A percentile compares a stretch with the other conserved stretches of the same genome.
Conservation (phyloP, 257 asterid species). For the Agastache rugosa region DNA sequence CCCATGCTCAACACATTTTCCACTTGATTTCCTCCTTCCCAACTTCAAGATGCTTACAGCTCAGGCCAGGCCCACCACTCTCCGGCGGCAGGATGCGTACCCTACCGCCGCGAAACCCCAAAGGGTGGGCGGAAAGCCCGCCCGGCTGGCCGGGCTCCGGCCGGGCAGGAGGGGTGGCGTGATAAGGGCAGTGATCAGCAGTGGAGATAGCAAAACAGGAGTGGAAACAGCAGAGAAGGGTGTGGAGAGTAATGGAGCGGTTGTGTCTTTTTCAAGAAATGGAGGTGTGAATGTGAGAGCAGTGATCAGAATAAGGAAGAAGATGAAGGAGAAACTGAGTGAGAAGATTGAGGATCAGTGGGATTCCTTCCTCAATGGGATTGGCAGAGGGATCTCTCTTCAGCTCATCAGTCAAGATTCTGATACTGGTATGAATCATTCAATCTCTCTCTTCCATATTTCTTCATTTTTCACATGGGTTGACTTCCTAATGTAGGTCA, state of each 20-base stretch:
- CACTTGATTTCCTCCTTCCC: slow-evolving; percentile 3
- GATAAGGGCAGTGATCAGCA: slow-evolving; percentile 69
- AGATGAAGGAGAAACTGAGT: slow-evolving; percentile 71
- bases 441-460: not conserved
- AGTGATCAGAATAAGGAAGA: slow-evolving; percentile 78
- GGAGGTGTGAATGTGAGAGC: slow-evolving; percentile 67
- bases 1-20: slow-evolving; percentile 22
- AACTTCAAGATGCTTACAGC: slow-evolving; percentile 52
- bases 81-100: slow-evolving; percentile 48
- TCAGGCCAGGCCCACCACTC: slow-evolving; percentile 57
- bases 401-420: slow-evolving; percentile 79
- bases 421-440: slow-evolving; percentile 64
- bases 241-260: slow-evolving; percentile 42
- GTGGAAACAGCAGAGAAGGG: slow-evolving; percentile 52
- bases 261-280: slow-evolving; percentile 37
- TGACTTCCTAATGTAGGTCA: not conserved
- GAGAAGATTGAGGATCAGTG: slow-evolving; percentile 82
- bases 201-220: slow-evolving; percentile 68
- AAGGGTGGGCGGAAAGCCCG: slow-evolving; percentile 25
- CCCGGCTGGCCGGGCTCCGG: slow-evolving; percentile 31
- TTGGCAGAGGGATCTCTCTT: slow-evolving; percentile 83
- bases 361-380: slow-evolving; percentile 75
- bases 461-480: not conserved
- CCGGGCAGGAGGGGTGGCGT: slow-evolving; percentile 26
- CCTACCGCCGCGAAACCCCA: slow-evolving; percentile 41